Evolutionary conservation across 1,284 basidiomycete species (phyloP).

Genomic region (Malassezia equina): DNA sequence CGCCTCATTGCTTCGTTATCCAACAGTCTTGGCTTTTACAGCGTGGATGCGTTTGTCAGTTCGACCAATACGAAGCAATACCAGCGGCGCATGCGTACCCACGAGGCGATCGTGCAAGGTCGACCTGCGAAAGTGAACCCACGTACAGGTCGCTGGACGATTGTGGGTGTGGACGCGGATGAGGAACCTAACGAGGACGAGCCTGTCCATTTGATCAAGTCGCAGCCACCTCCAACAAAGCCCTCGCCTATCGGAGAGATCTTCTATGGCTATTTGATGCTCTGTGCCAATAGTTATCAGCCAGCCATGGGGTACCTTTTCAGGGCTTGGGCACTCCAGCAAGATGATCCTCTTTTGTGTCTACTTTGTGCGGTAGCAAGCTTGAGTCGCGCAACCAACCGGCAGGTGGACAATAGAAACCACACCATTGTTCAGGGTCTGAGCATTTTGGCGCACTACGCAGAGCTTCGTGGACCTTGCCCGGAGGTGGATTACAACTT

Average conservation of each 20-base stretch:
- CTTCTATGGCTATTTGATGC: slow-evolving; percentile 77
- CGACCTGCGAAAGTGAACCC: slow-evolving; percentile 11
- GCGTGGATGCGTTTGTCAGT: slow-evolving; percentile 24
- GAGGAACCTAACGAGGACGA: slow-evolving; percentile 8
- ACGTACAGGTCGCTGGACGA: slow-evolving; percentile 19
- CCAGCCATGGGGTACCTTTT: slow-evolving; percentile 80
- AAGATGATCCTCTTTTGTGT: slow-evolving; percentile 73
- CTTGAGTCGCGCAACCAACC: slow-evolving; percentile 76
- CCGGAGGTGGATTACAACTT: slow-evolving; percentile 79
- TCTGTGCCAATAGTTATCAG: slow-evolving; percentile 75
- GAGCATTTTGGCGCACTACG: slow-evolving; percentile 25
- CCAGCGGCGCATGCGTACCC: slow-evolving; percentile 31
- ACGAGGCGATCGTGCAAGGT: slow-evolving; percentile 29
- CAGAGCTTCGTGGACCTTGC: slow-evolving; percentile 16
- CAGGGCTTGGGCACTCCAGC: slow-evolving; percentile 73
- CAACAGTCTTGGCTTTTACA: slow-evolving; percentile 32
- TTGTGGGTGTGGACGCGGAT: slow-evolving; percentile 27
- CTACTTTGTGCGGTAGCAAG: slow-evolving; percentile 72
- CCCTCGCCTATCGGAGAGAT: slow-evolving; percentile 59
- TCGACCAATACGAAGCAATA: slow-evolving; percentile 30
- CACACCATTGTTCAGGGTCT: slow-evolving; percentile 51
- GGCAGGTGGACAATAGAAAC: slow-evolving; percentile 86
- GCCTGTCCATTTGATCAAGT: neutral
- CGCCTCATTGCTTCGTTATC: slow-evolving; percentile 27
- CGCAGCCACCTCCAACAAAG: slow-evolving; percentile 18